phyloP scores from a whole-genome alignment of 2,329 filamentous ascomycete genomes.

The Cladosporium austrohemisphaericum region DNA sequence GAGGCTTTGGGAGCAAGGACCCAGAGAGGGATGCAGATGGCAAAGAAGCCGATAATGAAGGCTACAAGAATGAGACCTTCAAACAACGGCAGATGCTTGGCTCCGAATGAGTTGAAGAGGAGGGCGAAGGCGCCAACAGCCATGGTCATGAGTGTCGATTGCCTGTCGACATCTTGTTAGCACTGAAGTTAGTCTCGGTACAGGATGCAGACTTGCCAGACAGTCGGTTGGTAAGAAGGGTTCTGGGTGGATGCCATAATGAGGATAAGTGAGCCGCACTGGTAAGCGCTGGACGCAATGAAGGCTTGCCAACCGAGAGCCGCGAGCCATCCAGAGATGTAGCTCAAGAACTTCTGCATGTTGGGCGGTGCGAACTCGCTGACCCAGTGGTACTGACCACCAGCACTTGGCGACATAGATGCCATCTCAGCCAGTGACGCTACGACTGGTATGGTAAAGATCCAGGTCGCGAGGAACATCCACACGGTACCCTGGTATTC shows the following conservation, averaged over 20 bases:
- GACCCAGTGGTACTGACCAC: conserved; percentile 29
- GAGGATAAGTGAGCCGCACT: conserved; percentile 23
- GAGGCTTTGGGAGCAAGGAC: conserved; percentile 25
- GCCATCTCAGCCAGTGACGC: conserved; percentile 31
- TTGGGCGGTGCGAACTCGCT: conserved; percentile 39
- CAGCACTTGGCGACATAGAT: conserved; percentile 27
- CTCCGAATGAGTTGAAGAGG: conserved; percentile 29
- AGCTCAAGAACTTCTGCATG: conserved; percentile 40
- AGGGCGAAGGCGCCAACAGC: conserved; percentile 22
- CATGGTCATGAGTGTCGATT: conserved; percentile 44
- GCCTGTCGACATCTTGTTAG: conserved; percentile 23
- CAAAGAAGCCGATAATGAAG: conserved; percentile 31
- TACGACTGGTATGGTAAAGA: conserved; percentile 29
- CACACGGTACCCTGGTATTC: conserved; percentile 25
- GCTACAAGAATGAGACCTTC: conserved; percentile 29
- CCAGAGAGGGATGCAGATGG: conserved; percentile 31
- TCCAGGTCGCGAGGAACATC: conserved; percentile 28
- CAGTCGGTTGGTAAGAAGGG: conserved; percentile 28
- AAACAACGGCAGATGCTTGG: conserved; percentile 26
- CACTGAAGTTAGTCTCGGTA: too few species aligned
- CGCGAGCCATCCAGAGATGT: conserved; percentile 40
- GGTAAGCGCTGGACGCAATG: conserved; percentile 31
- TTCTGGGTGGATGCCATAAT: conserved; percentile 39
- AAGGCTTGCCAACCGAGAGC: conserved; percentile 35
- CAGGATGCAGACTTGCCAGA: conserved; percentile 17